phyloP scores from a whole-genome alignment of 768 basidiomycete genomes.

The Tulasnella sp. region DNA sequence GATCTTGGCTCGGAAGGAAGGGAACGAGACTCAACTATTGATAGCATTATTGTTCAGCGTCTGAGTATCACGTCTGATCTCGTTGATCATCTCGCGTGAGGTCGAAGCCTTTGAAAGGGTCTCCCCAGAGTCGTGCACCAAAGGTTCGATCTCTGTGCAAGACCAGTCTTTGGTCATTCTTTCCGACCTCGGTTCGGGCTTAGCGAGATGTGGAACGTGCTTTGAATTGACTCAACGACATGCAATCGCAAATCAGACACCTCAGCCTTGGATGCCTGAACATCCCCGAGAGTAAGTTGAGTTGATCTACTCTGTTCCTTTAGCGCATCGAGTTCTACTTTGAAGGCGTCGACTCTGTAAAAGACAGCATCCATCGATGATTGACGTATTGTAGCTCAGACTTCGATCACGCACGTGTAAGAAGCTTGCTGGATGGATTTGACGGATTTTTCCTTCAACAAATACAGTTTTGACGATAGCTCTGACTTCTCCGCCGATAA shows the following conservation, averaged over 20 bases:
- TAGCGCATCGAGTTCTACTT: neutral
- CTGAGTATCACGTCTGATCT: neutral
- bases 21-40: neutral
- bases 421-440: neutral
- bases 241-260: neutral
- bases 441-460: neutral
- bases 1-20: neutral
- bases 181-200: neutral
- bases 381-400: neutral
- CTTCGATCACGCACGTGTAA: neutral
- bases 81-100: no score
- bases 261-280: neutral
- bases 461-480: neutral
- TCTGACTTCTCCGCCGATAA: neutral
- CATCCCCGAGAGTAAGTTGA: neutral
- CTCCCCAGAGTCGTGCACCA: neutral
- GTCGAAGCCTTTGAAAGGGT: neutral
- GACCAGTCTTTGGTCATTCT: neutral
- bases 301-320: neutral
- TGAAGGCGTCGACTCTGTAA: neutral
- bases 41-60: neutral
- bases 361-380: neutral
- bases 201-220: no score
- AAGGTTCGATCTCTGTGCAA: neutral
- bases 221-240: neutral